Evolutionary conservation across 108 stramenopile genomes (phyloP), one percentile per base, ranked within the genome.

Genomic region (Hondaea fermentalgiana): DNA sequence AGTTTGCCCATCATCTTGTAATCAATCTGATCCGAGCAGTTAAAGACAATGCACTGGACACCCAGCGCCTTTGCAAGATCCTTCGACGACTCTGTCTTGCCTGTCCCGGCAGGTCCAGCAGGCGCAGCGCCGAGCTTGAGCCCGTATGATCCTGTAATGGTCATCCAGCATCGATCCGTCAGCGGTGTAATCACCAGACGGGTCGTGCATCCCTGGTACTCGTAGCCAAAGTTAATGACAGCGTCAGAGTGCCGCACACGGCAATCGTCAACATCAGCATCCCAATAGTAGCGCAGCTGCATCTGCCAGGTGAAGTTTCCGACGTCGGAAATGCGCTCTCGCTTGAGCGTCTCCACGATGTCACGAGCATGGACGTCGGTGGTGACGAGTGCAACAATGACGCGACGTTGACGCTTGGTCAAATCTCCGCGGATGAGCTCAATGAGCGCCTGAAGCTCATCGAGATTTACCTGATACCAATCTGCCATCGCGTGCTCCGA

Each of bases 1-100:
- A 93, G 92, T 90, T 94, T 94, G n/a, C 94, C 94, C 94, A 94
- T 94, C 93, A 94, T 94, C 88, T 94, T 94, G 93, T 94, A 94
- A 88, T 94, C 93, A 35, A 94, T 94, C 60, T 94, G 94, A 64
- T 94, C 93, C 35, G 91, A 92, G 93, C 94, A 94, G 87, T 94
- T 94, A 87, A 94, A 94, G 71, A 94, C 94, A 57, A 94, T 92
- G 60, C 93, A 94, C 44, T 93, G 92, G 71, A 94, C 94, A 29
- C 92, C 94, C 28, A 94, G 91, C 14, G 93, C 93, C 91, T 94
- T 94, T 4, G 94, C 94, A 6, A 94, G 93, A 59, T 94, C 94
- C 91, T 94, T 94, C n/a, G 89, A 90, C 16, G 87, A 90, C 83
- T 94, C 94, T 5, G 94, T 94, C 72, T 94, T 94, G 23, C 94